These are phyloP conservation scores for Salix udensis DNA, from an alignment of 345 rosid species.

Conservation along the genomic window DNA sequence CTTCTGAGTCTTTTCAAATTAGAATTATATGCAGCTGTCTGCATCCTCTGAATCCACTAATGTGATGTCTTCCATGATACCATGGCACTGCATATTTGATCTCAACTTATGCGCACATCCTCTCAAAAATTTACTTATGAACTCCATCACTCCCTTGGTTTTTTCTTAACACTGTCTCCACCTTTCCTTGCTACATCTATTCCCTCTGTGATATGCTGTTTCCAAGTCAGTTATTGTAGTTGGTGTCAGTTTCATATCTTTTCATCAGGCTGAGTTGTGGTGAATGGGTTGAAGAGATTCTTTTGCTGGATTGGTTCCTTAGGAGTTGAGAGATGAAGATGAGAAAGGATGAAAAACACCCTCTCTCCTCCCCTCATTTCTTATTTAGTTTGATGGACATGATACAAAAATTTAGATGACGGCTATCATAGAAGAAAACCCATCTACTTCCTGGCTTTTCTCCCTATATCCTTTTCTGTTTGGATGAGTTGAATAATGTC, in stretches of 20 bases:
- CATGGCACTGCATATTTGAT: not conserved
- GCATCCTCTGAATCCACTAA: not conserved
- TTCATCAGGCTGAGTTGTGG: not conserved
- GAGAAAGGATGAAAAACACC: not conserved
- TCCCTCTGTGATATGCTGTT: not conserved
- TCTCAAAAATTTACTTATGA: not conserved
- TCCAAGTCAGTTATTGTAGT: too few relatives aligned
- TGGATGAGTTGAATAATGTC: not conserved
- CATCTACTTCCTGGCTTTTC: not conserved
- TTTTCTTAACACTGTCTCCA: not conserved
- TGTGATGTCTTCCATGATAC: not conserved
- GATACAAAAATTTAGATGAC: not conserved
- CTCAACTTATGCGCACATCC: not conserved
- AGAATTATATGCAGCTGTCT: not conserved
- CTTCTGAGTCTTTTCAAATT: not conserved
- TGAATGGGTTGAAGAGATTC: not conserved
- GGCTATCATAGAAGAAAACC: not conserved
- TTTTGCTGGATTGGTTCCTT: not conserved
- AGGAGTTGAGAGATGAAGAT: not conserved
- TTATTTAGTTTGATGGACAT: not conserved
- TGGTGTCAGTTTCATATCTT: not conserved
- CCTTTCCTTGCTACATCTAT: not conserved
- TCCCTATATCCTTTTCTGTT: not conserved
- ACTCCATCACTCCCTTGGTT: not conserved
- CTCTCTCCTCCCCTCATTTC: not conserved